Evolutionary conservation across 805 yeast genomes (phyloP).

Genomic region (Dipodascopsis uninucleata): DNA sequence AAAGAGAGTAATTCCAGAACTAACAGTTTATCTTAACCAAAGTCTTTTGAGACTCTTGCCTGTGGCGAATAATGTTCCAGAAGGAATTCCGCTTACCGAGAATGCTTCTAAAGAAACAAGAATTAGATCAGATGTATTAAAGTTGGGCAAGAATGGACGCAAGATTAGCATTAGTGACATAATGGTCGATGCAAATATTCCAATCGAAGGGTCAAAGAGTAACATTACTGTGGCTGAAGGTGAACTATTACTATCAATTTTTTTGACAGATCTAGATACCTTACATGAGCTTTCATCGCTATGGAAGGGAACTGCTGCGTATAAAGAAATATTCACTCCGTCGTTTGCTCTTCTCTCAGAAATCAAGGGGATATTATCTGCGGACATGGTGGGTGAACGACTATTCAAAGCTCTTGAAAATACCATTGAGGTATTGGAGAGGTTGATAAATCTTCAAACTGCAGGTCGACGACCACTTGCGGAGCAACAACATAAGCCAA

Average conservation of each 20-base stretch:
- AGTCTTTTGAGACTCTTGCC: slow-evolving; percentile 40
- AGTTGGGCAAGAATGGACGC: slow-evolving; percentile 10
- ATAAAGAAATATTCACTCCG: slow-evolving; percentile 33
- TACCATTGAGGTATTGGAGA: slow-evolving; percentile 42
- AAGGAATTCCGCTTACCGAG: slow-evolving; percentile 15
- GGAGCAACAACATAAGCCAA: slow-evolving; percentile 77
- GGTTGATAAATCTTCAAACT: slow-evolving; percentile 39
- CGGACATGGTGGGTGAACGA: not conserved
- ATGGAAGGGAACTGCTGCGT: slow-evolving; percentile 35
- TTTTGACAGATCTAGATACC: slow-evolving; percentile 16
- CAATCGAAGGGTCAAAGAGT: no score
- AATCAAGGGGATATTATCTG: slow-evolving; percentile 12
- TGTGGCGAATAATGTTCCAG: slow-evolving; percentile 1
- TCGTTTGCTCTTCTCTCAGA: slow-evolving; percentile 9
- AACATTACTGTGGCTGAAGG: slow-evolving; percentile 14
- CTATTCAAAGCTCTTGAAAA: slow-evolving; percentile 2
- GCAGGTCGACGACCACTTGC: slow-evolving; percentile 58
- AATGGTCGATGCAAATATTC: slow-evolving; percentile 14
- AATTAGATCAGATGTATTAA: no score
- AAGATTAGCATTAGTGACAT: slow-evolving; percentile 16
- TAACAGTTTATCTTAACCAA: slow-evolving; percentile 33
- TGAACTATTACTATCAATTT: slow-evolving; percentile 19
- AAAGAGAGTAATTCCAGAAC: slow-evolving; percentile 80
- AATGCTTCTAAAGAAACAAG: slow-evolving; percentile 4
- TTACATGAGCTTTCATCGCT: slow-evolving; percentile 27